Percentiles rank a stretch among this genome's conserved stretches.
These are phyloP conservation scores for Penicillium ochrochloron DNA, from an alignment of 495 filamentous ascomycete species.

Conservation along the genomic window DNA sequence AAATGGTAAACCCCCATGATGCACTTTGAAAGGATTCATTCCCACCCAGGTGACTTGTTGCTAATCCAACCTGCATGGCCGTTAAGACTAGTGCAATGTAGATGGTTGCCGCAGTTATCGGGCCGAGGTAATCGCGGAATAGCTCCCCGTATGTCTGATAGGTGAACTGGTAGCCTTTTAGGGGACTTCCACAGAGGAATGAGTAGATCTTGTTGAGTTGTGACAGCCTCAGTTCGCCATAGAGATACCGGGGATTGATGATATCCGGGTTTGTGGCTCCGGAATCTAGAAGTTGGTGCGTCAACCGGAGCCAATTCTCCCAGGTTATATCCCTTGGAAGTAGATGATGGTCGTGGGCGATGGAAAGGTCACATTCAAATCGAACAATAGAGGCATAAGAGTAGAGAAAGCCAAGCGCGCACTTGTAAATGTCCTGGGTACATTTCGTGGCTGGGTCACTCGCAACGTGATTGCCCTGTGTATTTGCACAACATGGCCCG, in stretches of 20 bases:
- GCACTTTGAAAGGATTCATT: conserved; percentile 49
- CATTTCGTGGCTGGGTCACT: neutral
- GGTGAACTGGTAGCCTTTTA: conserved; percentile 16
- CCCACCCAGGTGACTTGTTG: conserved; percentile 40
- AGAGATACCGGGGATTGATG: conserved; percentile 48
- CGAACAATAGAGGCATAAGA: conserved; percentile 49
- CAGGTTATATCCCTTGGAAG: conserved; percentile 39
- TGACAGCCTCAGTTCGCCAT: conserved; percentile 50
- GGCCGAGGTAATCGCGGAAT: conserved; percentile 52
- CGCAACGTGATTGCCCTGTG: neutral
- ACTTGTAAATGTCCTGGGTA: conserved; percentile 5
- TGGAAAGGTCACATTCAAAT: conserved; percentile 49
- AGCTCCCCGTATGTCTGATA: conserved; percentile 24
- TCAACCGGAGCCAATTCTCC: conserved; percentile 25
- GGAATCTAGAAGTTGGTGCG: conserved; percentile 19
- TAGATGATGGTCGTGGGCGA: conserved; percentile 40
- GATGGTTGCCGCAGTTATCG: conserved; percentile 47
- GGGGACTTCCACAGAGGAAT: neutral
- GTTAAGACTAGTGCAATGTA: conserved; percentile 60
- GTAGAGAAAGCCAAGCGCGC: conserved; percentile 47
- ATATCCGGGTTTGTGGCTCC: conserved; percentile 2
- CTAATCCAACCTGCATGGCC: conserved; percentile 64
- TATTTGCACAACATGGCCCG: neutral
- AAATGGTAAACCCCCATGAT: conserved; percentile 59
- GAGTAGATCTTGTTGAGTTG: conserved; percentile 25